Percentiles rank a stretch among this genome's conserved stretches.
Evolutionary conservation across 2,329 filamentous ascomycete species (phyloP).

Genomic region (Aspergillus caelatus): DNA sequence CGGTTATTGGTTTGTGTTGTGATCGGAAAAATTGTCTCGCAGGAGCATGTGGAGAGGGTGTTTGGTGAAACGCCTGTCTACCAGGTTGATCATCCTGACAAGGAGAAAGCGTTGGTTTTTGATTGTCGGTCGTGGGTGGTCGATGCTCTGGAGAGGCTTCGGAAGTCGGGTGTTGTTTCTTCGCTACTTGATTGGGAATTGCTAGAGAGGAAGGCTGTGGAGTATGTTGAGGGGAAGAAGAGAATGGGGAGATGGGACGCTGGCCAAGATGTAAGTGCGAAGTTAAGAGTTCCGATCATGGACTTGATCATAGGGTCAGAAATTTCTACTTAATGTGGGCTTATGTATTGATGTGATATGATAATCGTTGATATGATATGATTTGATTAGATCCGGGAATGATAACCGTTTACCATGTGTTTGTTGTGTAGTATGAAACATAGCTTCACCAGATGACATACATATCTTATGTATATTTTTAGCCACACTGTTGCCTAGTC

Average conservation of each 20-base stretch:
- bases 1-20: not conserved
- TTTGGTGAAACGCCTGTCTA: not conserved
- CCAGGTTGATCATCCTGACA: not conserved
- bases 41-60: not conserved
- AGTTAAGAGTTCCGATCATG: not conserved
- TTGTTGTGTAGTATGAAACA: no score
- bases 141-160: not conserved
- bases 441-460: not conserved
- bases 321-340: not conserved
- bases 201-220: not conserved
- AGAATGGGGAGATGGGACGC: not conserved
- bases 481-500: not conserved
- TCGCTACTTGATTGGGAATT: not conserved
- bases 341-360: not conserved
- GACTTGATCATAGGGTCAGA: not conserved
- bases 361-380: not conserved
- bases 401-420: not conserved
- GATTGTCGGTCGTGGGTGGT: not conserved
- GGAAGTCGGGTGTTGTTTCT: not conserved
- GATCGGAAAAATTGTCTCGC: not conserved
- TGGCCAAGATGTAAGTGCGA: not conserved
- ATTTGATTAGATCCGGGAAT: not conserved
- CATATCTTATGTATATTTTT: not conserved
- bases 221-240: not conserved
- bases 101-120: not conserved